Evolutionary conservation across 2,329 filamentous ascomycete species (phyloP).

Genomic region (Fusarium staphyleae): DNA sequence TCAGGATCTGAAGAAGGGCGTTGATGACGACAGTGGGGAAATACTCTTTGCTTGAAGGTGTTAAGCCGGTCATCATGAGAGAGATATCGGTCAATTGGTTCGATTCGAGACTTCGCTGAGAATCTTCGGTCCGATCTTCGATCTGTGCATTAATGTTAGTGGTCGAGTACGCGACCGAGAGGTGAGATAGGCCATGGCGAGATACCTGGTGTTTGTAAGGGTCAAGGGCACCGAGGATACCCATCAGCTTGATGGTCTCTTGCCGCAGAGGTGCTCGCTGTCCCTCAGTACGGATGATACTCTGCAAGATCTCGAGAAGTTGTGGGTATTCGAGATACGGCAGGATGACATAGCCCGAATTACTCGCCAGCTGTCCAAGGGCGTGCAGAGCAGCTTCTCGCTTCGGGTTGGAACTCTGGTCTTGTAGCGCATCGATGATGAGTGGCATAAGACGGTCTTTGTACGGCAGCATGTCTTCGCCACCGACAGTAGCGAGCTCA

Average conservation of each 20-base stretch:
- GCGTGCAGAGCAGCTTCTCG: constrained; percentile 90
- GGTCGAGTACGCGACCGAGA: not conserved
- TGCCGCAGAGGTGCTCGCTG: constrained; percentile 84
- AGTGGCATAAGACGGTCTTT: constrained; percentile 93
- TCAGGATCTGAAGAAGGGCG: constrained; percentile 88
- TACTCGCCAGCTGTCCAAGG: constrained; percentile 90
- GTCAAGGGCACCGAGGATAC: constrained; percentile 91
- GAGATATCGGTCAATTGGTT: constrained; percentile 88
- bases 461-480: constrained; percentile 91
- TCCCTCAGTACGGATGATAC: constrained; percentile 89
- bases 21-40: constrained; percentile 98
- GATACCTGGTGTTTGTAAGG: constrained; percentile 88
- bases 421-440: constrained; percentile 91
- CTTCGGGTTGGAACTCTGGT: constrained; percentile 89
- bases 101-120: constrained; percentile 65
- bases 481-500: constrained; percentile 91
- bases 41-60: constrained; percentile 96
- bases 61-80: constrained; percentile 96
- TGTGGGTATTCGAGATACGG: constrained; percentile 96
- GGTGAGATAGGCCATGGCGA: not conserved
- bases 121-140: constrained; percentile 83
- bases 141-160: constrained; percentile 65
- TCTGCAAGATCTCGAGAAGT: constrained; percentile 88
- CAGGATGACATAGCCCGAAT: constrained; percentile 96
- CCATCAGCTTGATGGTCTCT: constrained; percentile 96